phyloP scores from a whole-genome alignment of 148 eudicot species.

The Rhododendron kiyosumense region DNA sequence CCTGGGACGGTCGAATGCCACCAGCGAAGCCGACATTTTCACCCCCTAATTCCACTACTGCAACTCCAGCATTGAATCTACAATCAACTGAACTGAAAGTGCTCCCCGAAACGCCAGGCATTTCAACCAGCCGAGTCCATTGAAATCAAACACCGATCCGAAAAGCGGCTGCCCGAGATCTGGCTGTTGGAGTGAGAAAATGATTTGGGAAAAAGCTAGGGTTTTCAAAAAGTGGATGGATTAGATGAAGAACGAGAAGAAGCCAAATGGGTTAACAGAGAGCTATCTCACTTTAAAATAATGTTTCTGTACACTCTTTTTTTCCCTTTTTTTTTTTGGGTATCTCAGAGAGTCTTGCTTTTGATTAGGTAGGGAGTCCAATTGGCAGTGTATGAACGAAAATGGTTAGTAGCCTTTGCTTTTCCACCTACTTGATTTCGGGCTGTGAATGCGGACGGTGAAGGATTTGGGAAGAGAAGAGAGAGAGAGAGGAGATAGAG shows the following conservation, averaged over 20 bases:
- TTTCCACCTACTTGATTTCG: conserved; percentile 9
- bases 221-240: conserved; percentile 17
- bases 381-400: not conserved
- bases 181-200: not conserved
- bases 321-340: not conserved
- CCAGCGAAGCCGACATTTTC: conserved; percentile 47
- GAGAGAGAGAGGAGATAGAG: not conserved
- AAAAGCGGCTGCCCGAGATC: conserved; percentile 1
- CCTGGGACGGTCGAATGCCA: conserved; percentile 54
- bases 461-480: not conserved
- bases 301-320: not conserved
- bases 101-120: not conserved
- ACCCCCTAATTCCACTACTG: conserved; percentile 10
- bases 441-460: conserved; percentile 9
- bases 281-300: not conserved
- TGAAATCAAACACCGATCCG: conserved; percentile 16
- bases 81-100: not conserved
- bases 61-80: not conserved
- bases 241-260: conserved; percentile 10
- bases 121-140: conserved; percentile 4
- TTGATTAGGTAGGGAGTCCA: conserved; percentile 34
- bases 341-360: not conserved
- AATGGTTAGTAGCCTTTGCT: not conserved
- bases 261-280: conserved; percentile 7
- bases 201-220: conserved; percentile 13